A percentile compares a stretch with the other conserved stretches of the same genome.
These are phyloP conservation scores for Dactylorhiza incarnata DNA, from an alignment of 106 monocot species.

Conservation along the genomic window DNA sequence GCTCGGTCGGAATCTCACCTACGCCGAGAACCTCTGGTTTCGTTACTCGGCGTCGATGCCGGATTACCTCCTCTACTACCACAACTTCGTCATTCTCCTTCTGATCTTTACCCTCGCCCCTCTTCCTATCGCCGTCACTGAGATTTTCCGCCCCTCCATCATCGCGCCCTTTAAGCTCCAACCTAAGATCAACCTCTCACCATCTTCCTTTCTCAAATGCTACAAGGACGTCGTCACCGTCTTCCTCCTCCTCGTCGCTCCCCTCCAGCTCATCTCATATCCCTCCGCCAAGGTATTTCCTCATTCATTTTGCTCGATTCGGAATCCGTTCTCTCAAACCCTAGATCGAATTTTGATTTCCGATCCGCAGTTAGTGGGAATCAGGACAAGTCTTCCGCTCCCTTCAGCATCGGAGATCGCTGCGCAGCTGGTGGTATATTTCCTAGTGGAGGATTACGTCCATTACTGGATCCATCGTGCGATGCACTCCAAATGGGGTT, in stretches of 20 bases:
- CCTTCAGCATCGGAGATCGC: constrained; percentile 64
- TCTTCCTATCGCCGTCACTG: constrained; percentile 66
- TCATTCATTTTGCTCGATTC: not conserved
- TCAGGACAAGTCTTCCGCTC: constrained; percentile 63
- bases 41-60: constrained; percentile 61
- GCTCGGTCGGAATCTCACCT: constrained; percentile 61
- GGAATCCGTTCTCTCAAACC: not conserved
- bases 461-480: constrained; percentile 92
- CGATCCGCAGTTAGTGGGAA: constrained; percentile 57
- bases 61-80: constrained; percentile 63
- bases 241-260: constrained; percentile 62
- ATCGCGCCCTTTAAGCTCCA: constrained; percentile 73
- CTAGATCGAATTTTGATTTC: not conserved
- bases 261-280: constrained; percentile 76
- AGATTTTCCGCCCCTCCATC: constrained; percentile 34
- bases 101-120: constrained; percentile 68
- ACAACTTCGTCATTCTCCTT: constrained; percentile 76
- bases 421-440: constrained; percentile 59
- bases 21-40: constrained; percentile 63
- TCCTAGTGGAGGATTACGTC: constrained; percentile 80
- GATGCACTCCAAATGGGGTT: constrained; percentile 64
- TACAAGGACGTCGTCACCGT: constrained; percentile 52
- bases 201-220: constrained; percentile 49
- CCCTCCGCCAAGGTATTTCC: constrained; percentile 68
- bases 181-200: constrained; percentile 50